Evolutionary conservation across 2,329 filamentous ascomycete genomes (phyloP).

Genomic region (Penicillium occitanis): DNA sequence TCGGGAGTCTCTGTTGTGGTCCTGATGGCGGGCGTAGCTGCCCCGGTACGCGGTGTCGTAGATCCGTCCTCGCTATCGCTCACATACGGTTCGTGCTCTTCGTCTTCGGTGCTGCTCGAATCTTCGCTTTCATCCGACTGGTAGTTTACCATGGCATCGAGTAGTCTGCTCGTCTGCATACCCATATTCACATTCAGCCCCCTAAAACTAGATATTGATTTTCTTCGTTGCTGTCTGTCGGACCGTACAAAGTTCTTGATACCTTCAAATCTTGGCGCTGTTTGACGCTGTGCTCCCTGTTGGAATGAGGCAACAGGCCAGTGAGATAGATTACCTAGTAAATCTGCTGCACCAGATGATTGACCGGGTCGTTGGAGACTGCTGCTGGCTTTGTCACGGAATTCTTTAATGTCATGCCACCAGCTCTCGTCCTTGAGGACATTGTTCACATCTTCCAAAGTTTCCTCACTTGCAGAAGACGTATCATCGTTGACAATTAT

Average conservation of each 20-base stretch:
- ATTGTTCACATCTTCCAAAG: conserved; percentile 62
- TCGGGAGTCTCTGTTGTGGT: not conserved
- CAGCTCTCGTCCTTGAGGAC: conserved; percentile 71
- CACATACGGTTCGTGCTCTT: conserved; percentile 43
- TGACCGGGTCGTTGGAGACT: conserved; percentile 23
- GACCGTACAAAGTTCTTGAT: conserved; percentile 63
- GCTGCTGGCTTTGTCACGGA: conserved; percentile 33
- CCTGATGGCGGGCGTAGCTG: conserved; percentile 8
- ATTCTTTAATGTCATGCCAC: conserved; percentile 73
- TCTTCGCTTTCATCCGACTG: conserved; percentile 50
- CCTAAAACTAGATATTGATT: conserved; percentile 49
- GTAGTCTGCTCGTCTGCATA: conserved; percentile 73
- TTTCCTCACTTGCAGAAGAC: conserved; percentile 53
- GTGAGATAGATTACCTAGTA: conserved; percentile 44
- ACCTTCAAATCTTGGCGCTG: conserved; percentile 52
- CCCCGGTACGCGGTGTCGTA: conserved; percentile 14
- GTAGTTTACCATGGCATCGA: conserved; percentile 59
- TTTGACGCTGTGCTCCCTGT: conserved; percentile 47
- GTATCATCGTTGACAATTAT: conserved; percentile 71
- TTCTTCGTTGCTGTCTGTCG: conserved; percentile 50
- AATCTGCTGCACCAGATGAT: conserved; percentile 24
- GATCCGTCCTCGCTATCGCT: conserved; percentile 34
- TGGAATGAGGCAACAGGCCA: conserved; percentile 58
- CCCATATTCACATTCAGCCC: conserved; percentile 65
- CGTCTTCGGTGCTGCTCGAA: conserved; percentile 39